A percentile compares a stretch with the other conserved stretches of the same genome.
Conservation (phyloP, 352 stramenopile species). For the Globisporangium takayamanum region DNA sequence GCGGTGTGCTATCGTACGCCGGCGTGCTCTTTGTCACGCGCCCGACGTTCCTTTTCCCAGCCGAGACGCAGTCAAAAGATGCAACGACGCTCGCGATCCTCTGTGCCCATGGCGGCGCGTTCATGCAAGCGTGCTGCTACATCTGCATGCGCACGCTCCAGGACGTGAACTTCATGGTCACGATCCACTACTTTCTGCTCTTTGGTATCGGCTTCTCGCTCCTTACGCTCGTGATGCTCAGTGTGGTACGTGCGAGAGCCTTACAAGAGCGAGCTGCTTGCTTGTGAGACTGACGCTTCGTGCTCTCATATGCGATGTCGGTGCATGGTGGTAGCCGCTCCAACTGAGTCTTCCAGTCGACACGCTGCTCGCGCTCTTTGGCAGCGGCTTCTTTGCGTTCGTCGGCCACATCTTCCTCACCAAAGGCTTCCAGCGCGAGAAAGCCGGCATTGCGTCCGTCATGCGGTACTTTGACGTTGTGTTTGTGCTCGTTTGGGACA, state of each 20-base stretch:
- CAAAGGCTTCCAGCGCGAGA: slow-evolving; percentile 49
- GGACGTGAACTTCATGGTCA: slow-evolving; percentile 26
- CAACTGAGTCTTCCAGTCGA: slow-evolving; percentile 17
- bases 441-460: slow-evolving; percentile 52
- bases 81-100: slow-evolving; percentile 23
- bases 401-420: slow-evolving; percentile 52
- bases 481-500: slow-evolving; percentile 55
- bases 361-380: slow-evolving; percentile 32
- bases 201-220: slow-evolving; percentile 26
- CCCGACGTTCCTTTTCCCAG: slow-evolving; percentile 42
- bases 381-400: slow-evolving; percentile 37
- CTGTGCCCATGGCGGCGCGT: slow-evolving; percentile 33
- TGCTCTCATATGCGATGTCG: background rate
- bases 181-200: slow-evolving; percentile 35
- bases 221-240: slow-evolving; percentile 21
- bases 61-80: slow-evolving; percentile 12
- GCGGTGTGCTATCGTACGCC: slow-evolving; percentile 42
- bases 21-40: slow-evolving; percentile 62
- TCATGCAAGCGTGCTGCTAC: slow-evolving; percentile 43
- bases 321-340: background rate
- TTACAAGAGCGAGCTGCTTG: background rate
- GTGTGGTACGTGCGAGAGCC: slow-evolving; percentile 20
- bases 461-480: slow-evolving; percentile 71
- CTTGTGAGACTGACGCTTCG: background rate
- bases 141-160: slow-evolving; percentile 51